Evolutionary conservation across 2,329 filamentous ascomycete genomes (phyloP), one percentile per base, ranked within the genome.

Genomic region (Neurospora crassa): DNA sequence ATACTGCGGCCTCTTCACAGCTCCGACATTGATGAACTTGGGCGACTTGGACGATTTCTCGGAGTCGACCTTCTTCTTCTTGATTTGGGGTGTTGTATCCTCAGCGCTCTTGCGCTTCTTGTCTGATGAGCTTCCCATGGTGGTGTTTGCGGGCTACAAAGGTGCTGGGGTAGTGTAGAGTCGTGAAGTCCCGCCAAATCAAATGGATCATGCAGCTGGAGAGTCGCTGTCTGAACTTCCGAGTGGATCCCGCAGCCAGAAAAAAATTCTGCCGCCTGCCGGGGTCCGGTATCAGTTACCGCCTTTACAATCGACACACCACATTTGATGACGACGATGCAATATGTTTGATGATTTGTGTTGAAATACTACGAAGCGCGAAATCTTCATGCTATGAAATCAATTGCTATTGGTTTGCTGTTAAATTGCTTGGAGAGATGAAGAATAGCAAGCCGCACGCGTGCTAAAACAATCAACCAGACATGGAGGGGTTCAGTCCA

Each of bases 1-100:
- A 24, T 73, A 67, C 71, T 75, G 71, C 12, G 76, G 69, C 70
- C 74, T 76, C n/a, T 74, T 71, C 8, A 78, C 24, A 11, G 76
- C 75, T 18, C 76, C 74, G 34, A 78, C 72, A 5, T 74, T 71
- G 68, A 75, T 74, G 4, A 71, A 67, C 20, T 71, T 67, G 41
- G 70, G 71, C 41, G 72, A 34, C 20, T 67, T 67, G 20, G 72
- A 68, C 11, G 53, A n/a, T 12, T 71, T 34, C 53, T 72, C 70
- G 41, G 70, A 67, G 0, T 72, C 71, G 42, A 71, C 70, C 71
- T 73, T 76, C 40, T 72, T 74, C 67, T 76, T 74, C 29, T 71
- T 73, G 12, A 72, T 42, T 24, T 75, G 67, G n/a, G 71, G 40
- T 18, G 69, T 63, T 12, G 70, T 71, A 3, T 73, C 74, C 43